Conservation (phyloP, 192 early-diverging fungal genomes). For the Blastocladiella britannica region DNA sequence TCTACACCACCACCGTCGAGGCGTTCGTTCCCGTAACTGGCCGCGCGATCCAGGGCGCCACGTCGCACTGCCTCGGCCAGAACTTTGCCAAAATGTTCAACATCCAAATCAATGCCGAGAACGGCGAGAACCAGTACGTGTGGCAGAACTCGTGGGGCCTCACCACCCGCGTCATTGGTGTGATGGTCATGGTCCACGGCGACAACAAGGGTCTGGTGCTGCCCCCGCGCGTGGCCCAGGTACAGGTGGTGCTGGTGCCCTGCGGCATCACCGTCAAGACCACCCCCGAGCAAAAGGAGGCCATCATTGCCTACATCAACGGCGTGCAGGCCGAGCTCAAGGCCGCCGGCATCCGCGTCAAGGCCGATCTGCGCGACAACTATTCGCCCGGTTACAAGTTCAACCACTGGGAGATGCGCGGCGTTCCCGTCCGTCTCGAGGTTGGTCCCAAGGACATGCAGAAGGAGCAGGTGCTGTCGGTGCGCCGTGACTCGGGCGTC, state of each 20-base stretch:
- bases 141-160: conserved; percentile 99
- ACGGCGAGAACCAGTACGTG: conserved; percentile 49
- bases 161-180: conserved; percentile 90
- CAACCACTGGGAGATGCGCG: conserved; percentile 98
- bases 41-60: conserved; percentile 94
- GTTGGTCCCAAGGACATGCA: conserved; percentile 87
- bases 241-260: conserved; percentile 83
- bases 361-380: conserved; percentile 56
- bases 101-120: conserved; percentile 49
- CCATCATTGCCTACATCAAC: conserved; percentile 45
- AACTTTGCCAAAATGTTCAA: conserved; percentile 99
- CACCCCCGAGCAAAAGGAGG: conserved; percentile 44
- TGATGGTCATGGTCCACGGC: conserved; percentile 98
- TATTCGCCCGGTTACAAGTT: conserved; percentile 94
- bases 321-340: conserved; percentile 44
- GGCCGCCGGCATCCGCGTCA: conserved; percentile 49
- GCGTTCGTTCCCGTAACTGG: conserved; percentile 92
- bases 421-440: conserved; percentile 91
- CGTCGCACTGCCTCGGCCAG: conserved; percentile 97
- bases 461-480: conserved; percentile 50
- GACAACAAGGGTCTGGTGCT: conserved; percentile 97
- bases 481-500: conserved; percentile 61
- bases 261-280: conserved; percentile 81
- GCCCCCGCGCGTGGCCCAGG: conserved; percentile 73
- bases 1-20: conserved; percentile 94